phyloP scores from a whole-genome alignment of 2,329 filamentous ascomycete genomes.

The Aspergillus sp. region DNA sequence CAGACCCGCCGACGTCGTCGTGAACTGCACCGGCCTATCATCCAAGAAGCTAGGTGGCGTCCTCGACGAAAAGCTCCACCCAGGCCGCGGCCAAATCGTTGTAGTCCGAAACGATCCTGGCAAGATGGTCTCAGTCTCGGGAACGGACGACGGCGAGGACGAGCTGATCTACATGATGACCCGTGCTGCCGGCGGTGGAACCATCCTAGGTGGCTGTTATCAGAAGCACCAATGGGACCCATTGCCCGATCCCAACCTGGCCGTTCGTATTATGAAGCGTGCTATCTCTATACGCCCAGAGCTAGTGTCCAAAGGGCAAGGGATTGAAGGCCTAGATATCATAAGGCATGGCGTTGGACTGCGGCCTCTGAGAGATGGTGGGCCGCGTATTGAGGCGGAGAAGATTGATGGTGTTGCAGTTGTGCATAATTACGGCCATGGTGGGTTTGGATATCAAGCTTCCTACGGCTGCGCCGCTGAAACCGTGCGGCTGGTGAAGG shows the following conservation, averaged over 20 bases:
- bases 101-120: conserved; percentile 76
- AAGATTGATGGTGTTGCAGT: conserved; percentile 59
- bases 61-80: conserved; percentile 68
- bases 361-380: conserved; percentile 70
- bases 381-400: conserved; percentile 74
- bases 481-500: conserved; percentile 65
- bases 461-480: conserved; percentile 69
- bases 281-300: conserved; percentile 36
- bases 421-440: conserved; percentile 48
- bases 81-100: conserved; percentile 79
- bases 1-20: conserved; percentile 62
- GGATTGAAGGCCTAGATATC: conserved; percentile 71
- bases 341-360: conserved; percentile 81
- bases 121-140: conserved; percentile 68
- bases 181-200: conserved; percentile 73
- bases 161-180: conserved; percentile 82
- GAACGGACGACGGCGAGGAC: conserved; percentile 69
- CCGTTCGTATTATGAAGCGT: conserved; percentile 78
- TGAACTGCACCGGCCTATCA: conserved; percentile 83
- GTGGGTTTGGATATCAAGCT: conserved; percentile 62
- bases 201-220: conserved; percentile 82
- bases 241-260: conserved; percentile 75
- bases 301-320: conserved; percentile 55
- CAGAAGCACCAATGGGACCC: conserved; percentile 78
- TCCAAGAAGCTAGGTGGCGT: conserved; percentile 79